Base-by-base conservation (phyloP, 129 eudicot genomes). In the Apium graveolens region DNA sequence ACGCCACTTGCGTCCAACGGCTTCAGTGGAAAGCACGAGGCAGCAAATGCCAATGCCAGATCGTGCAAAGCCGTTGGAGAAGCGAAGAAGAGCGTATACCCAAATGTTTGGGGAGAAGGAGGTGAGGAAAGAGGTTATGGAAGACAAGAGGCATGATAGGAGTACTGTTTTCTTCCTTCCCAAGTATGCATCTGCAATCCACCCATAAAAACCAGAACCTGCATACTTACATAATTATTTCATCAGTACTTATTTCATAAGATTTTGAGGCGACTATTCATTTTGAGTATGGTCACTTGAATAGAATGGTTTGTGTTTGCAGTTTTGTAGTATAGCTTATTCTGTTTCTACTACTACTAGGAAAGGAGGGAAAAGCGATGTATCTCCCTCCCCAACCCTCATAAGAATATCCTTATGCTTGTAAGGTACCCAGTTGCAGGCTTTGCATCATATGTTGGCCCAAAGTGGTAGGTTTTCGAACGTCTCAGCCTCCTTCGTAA, bases 41-140 rank as follows among this genome's bases (percentile, higher is more conserved):
- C 88, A 79, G 78, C 89, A 82, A 34, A 78, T 81, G n/a, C 91
- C 91, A 5, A 88, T 85, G 14, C 87, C 85, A 8, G 91, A 81
- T 32, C 91, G 74, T 7, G 87, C 79, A 55, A 85, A 78, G 3
- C 91, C 91, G 5, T 70, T 82, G 9, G 73, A 17, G 65, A 88
- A 88, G 6, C 91, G 85, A 29, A 85, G 78, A 27, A 82, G 44
- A 14, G 91, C 65, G 42, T 88, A 88, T 0, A 76, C 42, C 87
- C 87, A 85, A 62, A 88, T 81, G 75, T 85, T 88, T 26, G 87
- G 84, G 5, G 91, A 83, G 49, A 80, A 75, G 20, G 89, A 80
- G 70, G 87, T 83, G 78, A 85, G 79, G 73, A 80, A 76, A 31
- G 66, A 44, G 46, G 91, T 81, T 21, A 79, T 68, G 38, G 87